phyloP scores from a whole-genome alignment of 2,329 filamentous ascomycete genomes.

The Aspergillus eucalypticola region DNA sequence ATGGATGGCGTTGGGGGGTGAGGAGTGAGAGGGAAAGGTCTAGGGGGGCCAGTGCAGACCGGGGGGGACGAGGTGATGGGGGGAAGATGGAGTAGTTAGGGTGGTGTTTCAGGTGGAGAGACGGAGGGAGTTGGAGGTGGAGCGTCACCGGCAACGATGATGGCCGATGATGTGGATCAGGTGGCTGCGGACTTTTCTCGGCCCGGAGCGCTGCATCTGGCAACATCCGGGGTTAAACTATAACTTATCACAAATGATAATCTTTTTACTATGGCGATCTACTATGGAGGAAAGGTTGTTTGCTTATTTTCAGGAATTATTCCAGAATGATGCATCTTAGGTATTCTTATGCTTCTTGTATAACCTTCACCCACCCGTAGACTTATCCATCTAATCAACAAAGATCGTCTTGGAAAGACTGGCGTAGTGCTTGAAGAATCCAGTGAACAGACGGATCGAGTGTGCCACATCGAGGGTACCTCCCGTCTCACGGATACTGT shows the following conservation, averaged over 20 bases:
- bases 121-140: neutral
- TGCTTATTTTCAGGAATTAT: too few species aligned
- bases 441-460: conserved; percentile 80
- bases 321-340: too few species aligned
- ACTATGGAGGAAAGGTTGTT: too few species aligned
- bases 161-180: conserved; percentile 5
- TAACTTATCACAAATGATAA: too few species aligned
- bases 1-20: conserved; percentile 26
- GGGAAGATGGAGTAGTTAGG: conserved; percentile 1
- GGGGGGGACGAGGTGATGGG: neutral
- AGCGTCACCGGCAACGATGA: neutral
- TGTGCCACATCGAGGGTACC: conserved; percentile 85
- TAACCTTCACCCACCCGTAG: neutral
- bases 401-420: conserved; percentile 78
- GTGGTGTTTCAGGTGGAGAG: neutral
- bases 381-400: conserved; percentile 61
- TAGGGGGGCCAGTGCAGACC: conserved; percentile 7
- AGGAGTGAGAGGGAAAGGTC: neutral
- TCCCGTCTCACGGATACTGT: conserved; percentile 91
- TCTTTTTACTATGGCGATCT: neutral
- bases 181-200: conserved; percentile 23
- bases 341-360: neutral
- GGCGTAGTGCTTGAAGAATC: conserved; percentile 85
- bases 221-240: neutral
- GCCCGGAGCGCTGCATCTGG: conserved; percentile 13